Percentiles rank a stretch among this genome's conserved stretches.
These are phyloP conservation scores for Cryptococcus sp. DNA, from an alignment of 1,284 basidiomycete genomes.

Conservation along the genomic window DNA sequence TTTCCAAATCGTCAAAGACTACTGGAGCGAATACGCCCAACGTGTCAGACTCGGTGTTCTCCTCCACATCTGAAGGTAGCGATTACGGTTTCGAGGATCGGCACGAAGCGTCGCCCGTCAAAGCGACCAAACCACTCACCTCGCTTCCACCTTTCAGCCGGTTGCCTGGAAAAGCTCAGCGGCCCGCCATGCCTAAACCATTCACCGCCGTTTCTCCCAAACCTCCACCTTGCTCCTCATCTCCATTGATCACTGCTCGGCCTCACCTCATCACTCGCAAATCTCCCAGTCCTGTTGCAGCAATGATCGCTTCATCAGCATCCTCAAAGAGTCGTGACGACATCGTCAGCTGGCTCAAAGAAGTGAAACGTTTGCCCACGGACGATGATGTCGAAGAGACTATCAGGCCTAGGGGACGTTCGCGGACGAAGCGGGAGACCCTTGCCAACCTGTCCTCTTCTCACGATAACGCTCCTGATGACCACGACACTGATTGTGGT, in stretches of 20 bases:
- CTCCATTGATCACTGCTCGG: neutral
- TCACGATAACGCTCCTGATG: constrained; percentile 13
- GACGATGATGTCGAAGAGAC: constrained; percentile 7
- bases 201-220: neutral
- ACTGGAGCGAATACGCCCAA: constrained; percentile 40
- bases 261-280: constrained; percentile 8
- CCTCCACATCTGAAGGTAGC: constrained; percentile 45
- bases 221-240: neutral
- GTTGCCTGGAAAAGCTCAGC: constrained; percentile 6
- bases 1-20: constrained; percentile 29
- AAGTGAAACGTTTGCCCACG: constrained; percentile 28
- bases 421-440: constrained; percentile 18
- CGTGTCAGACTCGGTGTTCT: constrained; percentile 39
- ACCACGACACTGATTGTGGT: constrained; percentile 15
- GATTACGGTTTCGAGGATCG: constrained; percentile 21
- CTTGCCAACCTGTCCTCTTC: constrained; percentile 12
- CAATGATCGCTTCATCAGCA: constrained; percentile 40
- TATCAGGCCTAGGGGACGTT: constrained; percentile 14
- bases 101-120: constrained; percentile 10
- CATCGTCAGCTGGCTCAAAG: constrained; percentile 48
- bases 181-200: constrained; percentile 5
- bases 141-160: constrained; percentile 1
- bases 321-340: constrained; percentile 48
- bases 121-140: constrained; percentile 3
- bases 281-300: constrained; percentile 29